Evolutionary conservation across 495 filamentous ascomycete genomes (phyloP), one percentile per base, ranked within the genome.

Genomic region (Arthonia radiata): DNA sequence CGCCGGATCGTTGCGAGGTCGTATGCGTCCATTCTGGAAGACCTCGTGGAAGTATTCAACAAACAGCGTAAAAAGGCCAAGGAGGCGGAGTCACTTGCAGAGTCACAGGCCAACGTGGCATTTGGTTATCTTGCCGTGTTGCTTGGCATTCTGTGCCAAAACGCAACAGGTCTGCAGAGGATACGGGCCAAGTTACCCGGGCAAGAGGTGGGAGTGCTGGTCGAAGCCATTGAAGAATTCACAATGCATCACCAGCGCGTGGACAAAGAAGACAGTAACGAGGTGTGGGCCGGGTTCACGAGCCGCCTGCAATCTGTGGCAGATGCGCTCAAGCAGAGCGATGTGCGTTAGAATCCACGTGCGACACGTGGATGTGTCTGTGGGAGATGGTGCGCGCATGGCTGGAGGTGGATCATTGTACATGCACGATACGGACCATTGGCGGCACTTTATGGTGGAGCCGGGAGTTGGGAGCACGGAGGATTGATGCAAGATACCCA

Each of bases 41-140:
- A 36, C 11, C 41, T 67, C 18, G 49, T 62, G 10, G 41, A 44
- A 24, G 39, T 53, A 8, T 69, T 68, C 41, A 37, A 61, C 7
- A 57, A 61, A 3, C 54, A 65, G 21, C 50, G 52, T 15, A 41
- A 52, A 29, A 50, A 39, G 15, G 46, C 53, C 28, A 48, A 50
- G 17, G 44, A 63, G 46, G 59, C 76, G 30, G 67, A 77, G 43
- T 86, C 80, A 0, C 61, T 82, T 39, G 59, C 79, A 42, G 77
- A 79, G 37, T 68, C 71, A n/a, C 70, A 72, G 27, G 61, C 68
- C 27, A 91, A 83, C 43, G 80, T 99, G 16, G 74, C 77, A 2
- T 68, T 82, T 31, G 89, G 89, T 15, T 99, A 91, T 39, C 56
- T 99, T 23, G 67, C 83, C 1, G 67, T 94, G 3, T 54, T 93